Evolutionary conservation across 2,329 filamentous ascomycete species (phyloP), one percentile per base, ranked within the genome.

Genomic region (Diaporthe sp.): DNA sequence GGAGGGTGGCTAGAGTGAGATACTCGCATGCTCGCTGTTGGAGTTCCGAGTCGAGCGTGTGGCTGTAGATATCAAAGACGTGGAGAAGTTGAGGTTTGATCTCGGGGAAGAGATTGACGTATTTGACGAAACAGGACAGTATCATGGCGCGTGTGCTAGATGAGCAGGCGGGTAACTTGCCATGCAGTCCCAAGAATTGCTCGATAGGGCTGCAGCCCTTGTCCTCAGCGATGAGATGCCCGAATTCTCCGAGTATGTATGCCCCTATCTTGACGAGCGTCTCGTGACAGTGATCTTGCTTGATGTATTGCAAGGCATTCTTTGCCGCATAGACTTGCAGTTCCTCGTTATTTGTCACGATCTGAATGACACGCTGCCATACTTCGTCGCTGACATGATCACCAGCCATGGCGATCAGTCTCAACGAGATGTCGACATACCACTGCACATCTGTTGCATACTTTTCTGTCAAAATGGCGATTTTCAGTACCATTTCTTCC

Each of bases 331-430:
- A 99, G 0, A 98, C 93, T 84, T 99, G 97, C 15, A 99, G 89
- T 83, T 98, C 96, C 84, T 99, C 97, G 84, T 99, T 99, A 87
- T 99, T 99, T 73, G 97, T 98, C 75, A 98, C 96, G 79, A 99
- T 98, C 83, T 99, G 97, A 77, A 98, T 98, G 74, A 99, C 96
- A 80, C 97, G 93, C 83, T 99, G 97, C 97, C 97, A 99, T 25
- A 99, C 97, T 85, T 99, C 97, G 78, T 99, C 97, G 84, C 96
- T 98, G 79, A 99, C 96, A 83, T 99, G 97, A 81, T 99, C 97
- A 79, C 97, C 97, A 4, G 97, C 97, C 92, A 98, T 96, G 75
- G 96, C 95, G 75, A 99, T 96, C 71, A 99, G 90, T 74, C 96
- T 92, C 79, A 99, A 88, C 15, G 97, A 98, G 79, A 98, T 98